Evolutionary conservation across 495 filamentous ascomycete genomes (phyloP).

Genomic region (Apiosordaria backusii): DNA sequence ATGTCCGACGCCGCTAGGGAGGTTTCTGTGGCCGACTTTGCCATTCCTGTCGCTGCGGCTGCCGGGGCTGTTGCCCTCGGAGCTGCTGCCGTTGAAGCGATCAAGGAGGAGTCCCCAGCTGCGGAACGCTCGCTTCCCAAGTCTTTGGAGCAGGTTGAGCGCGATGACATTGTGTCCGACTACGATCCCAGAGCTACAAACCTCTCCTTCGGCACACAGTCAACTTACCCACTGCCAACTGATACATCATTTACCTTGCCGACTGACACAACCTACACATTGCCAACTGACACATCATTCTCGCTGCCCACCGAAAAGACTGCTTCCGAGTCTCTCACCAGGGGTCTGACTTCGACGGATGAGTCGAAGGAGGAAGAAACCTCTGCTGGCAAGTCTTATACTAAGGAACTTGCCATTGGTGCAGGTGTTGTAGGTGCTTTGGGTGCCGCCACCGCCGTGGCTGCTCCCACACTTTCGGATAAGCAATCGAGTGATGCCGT

Average conservation of each 20-base stretch:
- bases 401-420: conserved; percentile 27
- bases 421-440: conserved; percentile 25
- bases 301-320: conserved; percentile 15
- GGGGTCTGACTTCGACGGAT: conserved; percentile 7
- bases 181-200: conserved; percentile 13
- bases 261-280: conserved; percentile 16
- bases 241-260: conserved; percentile 18
- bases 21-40: background rate
- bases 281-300: conserved; percentile 17
- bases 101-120: background rate
- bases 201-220: conserved; percentile 11
- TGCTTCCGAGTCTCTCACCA: conserved; percentile 1
- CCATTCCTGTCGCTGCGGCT: background rate
- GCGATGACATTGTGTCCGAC: conserved; percentile 1
- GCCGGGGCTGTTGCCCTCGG: conserved; percentile 7
- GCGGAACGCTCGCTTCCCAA: background rate
- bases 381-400: conserved; percentile 9
- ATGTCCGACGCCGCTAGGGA: background rate
- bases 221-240: conserved; percentile 19
- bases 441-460: conserved; percentile 23
- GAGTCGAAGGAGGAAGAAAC: conserved; percentile 6
- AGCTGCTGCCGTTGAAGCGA: conserved; percentile 9
- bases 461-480: conserved; percentile 19
- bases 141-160: background rate
- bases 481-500: conserved; percentile 19